These are phyloP conservation scores for Sordariomycetes sp. DNA, from an alignment of 2,329 filamentous ascomycete genomes.

Conservation along the genomic window DNA sequence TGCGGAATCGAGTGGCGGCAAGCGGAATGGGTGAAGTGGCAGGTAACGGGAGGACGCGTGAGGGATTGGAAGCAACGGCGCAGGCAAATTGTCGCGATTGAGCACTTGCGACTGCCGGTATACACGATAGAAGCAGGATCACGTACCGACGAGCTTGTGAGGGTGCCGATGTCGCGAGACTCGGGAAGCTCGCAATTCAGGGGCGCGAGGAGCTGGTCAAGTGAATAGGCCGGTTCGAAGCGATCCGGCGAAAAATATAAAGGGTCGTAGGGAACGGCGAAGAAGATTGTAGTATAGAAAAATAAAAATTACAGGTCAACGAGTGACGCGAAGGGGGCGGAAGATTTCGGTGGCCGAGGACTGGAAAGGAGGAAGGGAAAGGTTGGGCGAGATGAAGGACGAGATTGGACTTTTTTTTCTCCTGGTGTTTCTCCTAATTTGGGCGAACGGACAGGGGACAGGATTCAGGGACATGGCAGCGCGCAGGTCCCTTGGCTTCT, in stretches of 20 bases:
- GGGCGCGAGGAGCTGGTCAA: background rate
- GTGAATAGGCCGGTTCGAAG: background rate
- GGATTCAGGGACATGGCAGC: background rate
- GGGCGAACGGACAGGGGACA: conserved; percentile 1
- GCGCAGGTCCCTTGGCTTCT: background rate
- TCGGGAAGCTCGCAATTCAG: background rate
- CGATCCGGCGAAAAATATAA: background rate
- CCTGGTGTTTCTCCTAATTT: conserved; percentile 4
- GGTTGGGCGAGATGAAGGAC: conserved; percentile 5
- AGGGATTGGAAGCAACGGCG: background rate
- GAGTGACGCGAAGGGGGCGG: conserved; percentile 4
- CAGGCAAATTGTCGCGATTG: background rate
- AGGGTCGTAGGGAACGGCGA: background rate
- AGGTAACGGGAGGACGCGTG: background rate
- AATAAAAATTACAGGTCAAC: conserved; percentile 3
- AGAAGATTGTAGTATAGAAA: background rate
- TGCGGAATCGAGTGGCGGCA: background rate
- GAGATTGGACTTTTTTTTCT: conserved; percentile 6
- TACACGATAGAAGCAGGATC: background rate
- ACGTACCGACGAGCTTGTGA: background rate
- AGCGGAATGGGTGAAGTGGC: background rate
- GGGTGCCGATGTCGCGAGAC: background rate
- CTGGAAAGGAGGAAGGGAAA: background rate
- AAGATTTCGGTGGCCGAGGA: background rate
- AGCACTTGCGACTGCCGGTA: background rate